Evolutionary conservation across 176 grass and related monocot genomes (phyloP).

Genomic region (Dactylis glomerata): DNA sequence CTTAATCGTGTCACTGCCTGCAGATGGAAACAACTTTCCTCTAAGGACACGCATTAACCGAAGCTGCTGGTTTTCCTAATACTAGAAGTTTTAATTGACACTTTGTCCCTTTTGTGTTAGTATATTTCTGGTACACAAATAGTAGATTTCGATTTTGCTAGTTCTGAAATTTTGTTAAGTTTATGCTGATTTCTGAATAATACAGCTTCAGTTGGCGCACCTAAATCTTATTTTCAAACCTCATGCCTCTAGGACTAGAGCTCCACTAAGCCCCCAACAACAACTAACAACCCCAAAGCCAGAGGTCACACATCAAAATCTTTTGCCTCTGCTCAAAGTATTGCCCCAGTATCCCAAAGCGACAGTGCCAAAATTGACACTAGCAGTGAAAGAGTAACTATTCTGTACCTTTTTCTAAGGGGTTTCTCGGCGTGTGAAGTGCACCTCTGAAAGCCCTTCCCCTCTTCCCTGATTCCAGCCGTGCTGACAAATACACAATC

Average conservation of each 20-base stretch:
- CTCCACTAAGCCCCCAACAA: background rate
- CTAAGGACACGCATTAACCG: background rate
- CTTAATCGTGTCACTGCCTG: constrained; percentile 6
- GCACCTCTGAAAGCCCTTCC: background rate
- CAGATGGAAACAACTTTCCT: too few relatives aligned
- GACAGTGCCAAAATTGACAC: background rate
- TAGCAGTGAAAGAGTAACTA: background rate
- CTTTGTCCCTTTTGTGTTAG: too few relatives aligned
- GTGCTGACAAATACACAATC: constrained; percentile 22
- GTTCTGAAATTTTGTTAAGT: too few relatives aligned
- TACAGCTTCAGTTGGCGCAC: too few relatives aligned
- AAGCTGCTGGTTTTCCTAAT: too few relatives aligned
- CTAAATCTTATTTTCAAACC: too few relatives aligned
- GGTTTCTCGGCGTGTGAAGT: background rate
- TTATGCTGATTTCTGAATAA: too few relatives aligned
- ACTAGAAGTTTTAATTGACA: background rate
- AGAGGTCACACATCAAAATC: background rate
- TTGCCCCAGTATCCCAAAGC: background rate
- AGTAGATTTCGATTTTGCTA: background rate
- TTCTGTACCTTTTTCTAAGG: background rate
- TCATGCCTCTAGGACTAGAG: background rate
- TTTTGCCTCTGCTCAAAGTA: background rate
- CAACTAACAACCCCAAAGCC: background rate
- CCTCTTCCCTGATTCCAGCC: background rate
- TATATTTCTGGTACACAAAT: background rate